Percentiles rank a stretch among this genome's conserved stretches.
These are phyloP conservation scores for Capsicum baccatum DNA, from an alignment of 257 asterid species.

Conservation along the genomic window DNA sequence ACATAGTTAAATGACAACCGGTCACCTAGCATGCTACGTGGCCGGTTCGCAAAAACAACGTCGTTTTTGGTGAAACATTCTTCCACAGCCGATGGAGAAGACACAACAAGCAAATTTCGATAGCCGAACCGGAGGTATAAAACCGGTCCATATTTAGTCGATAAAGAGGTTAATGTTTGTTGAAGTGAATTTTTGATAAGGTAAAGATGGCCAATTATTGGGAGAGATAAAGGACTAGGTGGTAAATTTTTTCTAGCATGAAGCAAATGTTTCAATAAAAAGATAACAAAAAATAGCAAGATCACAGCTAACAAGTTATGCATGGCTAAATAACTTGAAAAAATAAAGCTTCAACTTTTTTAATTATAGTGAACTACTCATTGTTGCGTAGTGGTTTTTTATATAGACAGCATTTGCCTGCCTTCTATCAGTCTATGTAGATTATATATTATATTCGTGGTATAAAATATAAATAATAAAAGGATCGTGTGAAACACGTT, in stretches of 20 bases:
- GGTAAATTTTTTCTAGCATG: slow-evolving; percentile 35
- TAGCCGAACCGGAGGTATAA: slow-evolving; percentile 52
- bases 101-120: slow-evolving; percentile 45
- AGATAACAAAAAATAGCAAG: slow-evolving; percentile 21
- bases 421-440: too few relatives aligned
- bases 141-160: slow-evolving; percentile 52
- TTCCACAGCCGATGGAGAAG: slow-evolving; percentile 54
- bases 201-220: slow-evolving; percentile 66
- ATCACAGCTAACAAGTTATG: not conserved
- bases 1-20: slow-evolving; percentile 47
- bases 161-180: slow-evolving; percentile 40
- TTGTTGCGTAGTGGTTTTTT: not conserved
- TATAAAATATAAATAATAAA: not conserved
- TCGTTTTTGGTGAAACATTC: slow-evolving; percentile 69
- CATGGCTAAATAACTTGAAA: slow-evolving; percentile 28
- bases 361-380: not conserved
- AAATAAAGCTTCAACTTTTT: slow-evolving; percentile 15
- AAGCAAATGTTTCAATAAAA: slow-evolving; percentile 28
- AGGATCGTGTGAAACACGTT: slow-evolving; percentile 14
- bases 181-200: slow-evolving; percentile 53
- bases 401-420: not conserved
- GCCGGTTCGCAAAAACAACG: slow-evolving; percentile 58
- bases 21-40: slow-evolving; percentile 40
- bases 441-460: too few relatives aligned
- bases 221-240: slow-evolving; percentile 57